Evolutionary conservation across 768 basidiomycete species (phyloP).

Genomic region (Suillus alpinus): DNA sequence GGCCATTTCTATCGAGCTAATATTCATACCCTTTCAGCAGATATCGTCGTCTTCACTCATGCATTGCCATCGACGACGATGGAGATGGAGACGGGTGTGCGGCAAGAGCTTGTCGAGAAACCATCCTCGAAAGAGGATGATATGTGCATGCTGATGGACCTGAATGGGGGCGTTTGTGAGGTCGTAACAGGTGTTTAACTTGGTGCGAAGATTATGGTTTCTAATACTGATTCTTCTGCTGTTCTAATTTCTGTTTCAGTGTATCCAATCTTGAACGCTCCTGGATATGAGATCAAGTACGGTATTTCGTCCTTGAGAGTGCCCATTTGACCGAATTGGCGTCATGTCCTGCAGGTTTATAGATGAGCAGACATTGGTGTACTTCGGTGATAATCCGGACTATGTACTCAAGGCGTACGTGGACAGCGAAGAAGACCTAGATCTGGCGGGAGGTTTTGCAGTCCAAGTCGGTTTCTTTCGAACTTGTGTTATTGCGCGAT

Average conservation of each 20-base stretch:
- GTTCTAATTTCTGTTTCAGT: conserved; percentile 36
- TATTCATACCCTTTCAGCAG: conserved; percentile 61
- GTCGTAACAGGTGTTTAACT: conserved; percentile 90
- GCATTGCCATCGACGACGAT: conserved; percentile 55
- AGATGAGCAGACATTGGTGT: conserved; percentile 77
- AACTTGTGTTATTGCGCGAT: background rate
- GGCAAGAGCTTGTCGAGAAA: conserved; percentile 87
- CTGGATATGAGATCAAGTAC: conserved; percentile 73
- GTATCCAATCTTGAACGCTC: conserved; percentile 71
- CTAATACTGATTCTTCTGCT: background rate
- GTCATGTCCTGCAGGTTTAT: conserved; percentile 52
- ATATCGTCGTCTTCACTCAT: conserved; percentile 91
- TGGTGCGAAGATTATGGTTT: conserved; percentile 44
- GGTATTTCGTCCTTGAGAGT: conserved; percentile 9
- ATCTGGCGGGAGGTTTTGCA: conserved; percentile 93
- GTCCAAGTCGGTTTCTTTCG: conserved; percentile 61
- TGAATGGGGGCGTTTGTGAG: conserved; percentile 85
- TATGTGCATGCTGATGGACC: conserved; percentile 79
- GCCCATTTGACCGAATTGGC: background rate
- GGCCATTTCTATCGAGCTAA: background rate
- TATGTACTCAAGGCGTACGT: conserved; percentile 75
- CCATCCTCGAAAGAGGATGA: conserved; percentile 78
- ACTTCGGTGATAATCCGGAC: conserved; percentile 64
- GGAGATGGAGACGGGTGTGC: conserved; percentile 37
- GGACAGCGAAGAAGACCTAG: conserved; percentile 79